Base-by-base conservation (phyloP, 495 filamentous ascomycete genomes). In the Apodospora peruviana region DNA sequence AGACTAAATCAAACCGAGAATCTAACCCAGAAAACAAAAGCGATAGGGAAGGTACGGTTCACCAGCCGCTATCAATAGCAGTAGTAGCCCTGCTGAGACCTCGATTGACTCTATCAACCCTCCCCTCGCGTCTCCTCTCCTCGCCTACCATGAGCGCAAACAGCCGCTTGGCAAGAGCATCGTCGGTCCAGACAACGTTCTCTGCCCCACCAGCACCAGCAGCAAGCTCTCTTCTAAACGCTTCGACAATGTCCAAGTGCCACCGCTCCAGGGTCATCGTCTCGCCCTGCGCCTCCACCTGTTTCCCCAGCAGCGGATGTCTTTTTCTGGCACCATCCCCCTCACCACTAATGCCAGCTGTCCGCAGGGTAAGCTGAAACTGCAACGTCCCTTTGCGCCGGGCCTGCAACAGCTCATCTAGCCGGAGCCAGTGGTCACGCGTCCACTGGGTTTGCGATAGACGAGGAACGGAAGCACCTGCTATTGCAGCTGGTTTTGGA, bases 221-320 rank as follows among this genome's bases (percentile, higher is more conserved):
- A 53, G 8, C 65, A 5, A 76, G 67, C 42, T 66, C 59, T 11
- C 41, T 56, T 16, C 57, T 46, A 50, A 76, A 76, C 19, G 71
- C 73, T 42, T 74, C 69, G 17, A 78, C 67, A 36, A 73, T 62
- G 34, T 79, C 76, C 27, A 79, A 55, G 49, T 80, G 77, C 76
- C 77, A 79, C 43, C 58, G 59, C 51, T 77, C 67, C 1, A 80
- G 52, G 4, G 59, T 41, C 48, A 79, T 47, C 2, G 37, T 20
- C 59, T 68, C 61, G 44, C 61, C 70, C 41, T 68, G 63, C 5
- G 61, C 45, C 17, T 41, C 16, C 18, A 71, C 60, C 29, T 56
- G 51, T 40, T 67, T 72, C 7, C 69, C 70, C 0, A 74, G 56
- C 19, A 70, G 56, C 14, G 38, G 43, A 22, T 14, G 57, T 7